A percentile compares a stretch with the other conserved stretches of the same genome.
Evolutionary conservation across 139 green algal species (phyloP).

Genomic region (Raphidocelis subcapitata): DNA sequence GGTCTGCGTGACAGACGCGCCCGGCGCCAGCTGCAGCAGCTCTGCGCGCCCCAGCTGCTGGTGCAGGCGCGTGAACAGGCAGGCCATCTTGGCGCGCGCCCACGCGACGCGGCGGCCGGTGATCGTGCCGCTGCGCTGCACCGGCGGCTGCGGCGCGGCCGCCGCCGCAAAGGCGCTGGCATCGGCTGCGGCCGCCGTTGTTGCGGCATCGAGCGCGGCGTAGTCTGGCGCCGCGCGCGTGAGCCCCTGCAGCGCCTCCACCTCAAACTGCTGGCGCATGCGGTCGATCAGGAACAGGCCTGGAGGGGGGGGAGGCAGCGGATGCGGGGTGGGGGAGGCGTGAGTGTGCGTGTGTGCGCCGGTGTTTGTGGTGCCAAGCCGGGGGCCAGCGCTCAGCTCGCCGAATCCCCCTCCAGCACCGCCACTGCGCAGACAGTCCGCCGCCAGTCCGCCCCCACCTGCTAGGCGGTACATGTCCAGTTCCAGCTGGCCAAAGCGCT

Average conservation of each 20-base stretch:
- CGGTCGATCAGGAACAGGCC: conserved; percentile 62
- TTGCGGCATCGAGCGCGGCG: not conserved
- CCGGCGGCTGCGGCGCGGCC: not conserved
- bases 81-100: not conserved
- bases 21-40: conserved; percentile 35
- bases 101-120: conserved; percentile 7
- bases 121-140: not conserved
- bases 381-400: too few species aligned
- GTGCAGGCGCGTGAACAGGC: conserved; percentile 26
- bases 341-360: too few species aligned
- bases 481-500: conserved; percentile 47
- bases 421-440: not conserved
- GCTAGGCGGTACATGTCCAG: conserved; percentile 61
- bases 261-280: conserved; percentile 18
- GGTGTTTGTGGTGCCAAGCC: too few species aligned
- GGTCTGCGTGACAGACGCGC: conserved; percentile 5
- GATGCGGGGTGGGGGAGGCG: not conserved
- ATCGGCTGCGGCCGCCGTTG: not conserved
- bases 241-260: conserved; percentile 12
- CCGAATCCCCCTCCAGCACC: too few species aligned
- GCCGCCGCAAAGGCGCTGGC: not conserved
- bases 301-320: conserved; percentile 21
- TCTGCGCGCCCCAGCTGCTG: conserved; percentile 27
- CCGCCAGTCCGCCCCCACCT: not conserved
- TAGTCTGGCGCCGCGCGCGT: conserved; percentile 5